Evolutionary conservation across 352 stramenopile genomes (phyloP), one percentile per base, ranked within the genome.

Genomic region (Phytophthora boehmeriae): DNA sequence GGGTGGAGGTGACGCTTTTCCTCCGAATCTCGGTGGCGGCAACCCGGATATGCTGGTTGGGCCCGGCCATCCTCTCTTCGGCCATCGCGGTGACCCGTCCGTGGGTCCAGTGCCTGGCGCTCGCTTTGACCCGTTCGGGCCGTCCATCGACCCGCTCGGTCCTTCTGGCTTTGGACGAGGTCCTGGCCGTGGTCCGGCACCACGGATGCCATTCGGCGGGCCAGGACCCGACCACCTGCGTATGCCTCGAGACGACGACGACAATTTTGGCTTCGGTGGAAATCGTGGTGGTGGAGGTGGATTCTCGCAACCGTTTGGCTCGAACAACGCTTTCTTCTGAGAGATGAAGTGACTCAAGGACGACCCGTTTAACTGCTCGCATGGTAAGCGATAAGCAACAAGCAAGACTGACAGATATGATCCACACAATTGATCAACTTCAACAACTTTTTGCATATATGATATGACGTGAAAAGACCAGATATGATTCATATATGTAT

Each of bases 101-200:
- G 52, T 58, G 16, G 87, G 85, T 27, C 79, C 84, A 9, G 73
- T 94, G 4, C 87, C 85, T 54, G 85, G 85, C 0, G 78, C 87
- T 36, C 85, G 87, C 1, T 96, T 96, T 41, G 87, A 96, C 60
- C 87, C 87, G n/a, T 96, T 81, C 41, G 87, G 87, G 8, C 87
- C 87, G 8, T 66, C 76, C 0, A 76, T 76, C 5, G 76, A 89
- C 28, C 81, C 83, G 17, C 58, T 86, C 28, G 76, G 76, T 10
- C 70, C 76, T 17, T 73, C 54, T 53, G 78, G 84, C 5, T 72
- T 80, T 23, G 66, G 72, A 17, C 73, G 67, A 35, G 74, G 66
- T 16, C 72, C 66, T 13, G 59, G 66, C 19, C 68, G 74, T 28
- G 66, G 65, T n/a, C 78, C 75, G 28, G 72, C 70, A 16, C 85